phyloP scores from a whole-genome alignment of 2,329 filamentous ascomycete species.

The Aspergillus latus region DNA sequence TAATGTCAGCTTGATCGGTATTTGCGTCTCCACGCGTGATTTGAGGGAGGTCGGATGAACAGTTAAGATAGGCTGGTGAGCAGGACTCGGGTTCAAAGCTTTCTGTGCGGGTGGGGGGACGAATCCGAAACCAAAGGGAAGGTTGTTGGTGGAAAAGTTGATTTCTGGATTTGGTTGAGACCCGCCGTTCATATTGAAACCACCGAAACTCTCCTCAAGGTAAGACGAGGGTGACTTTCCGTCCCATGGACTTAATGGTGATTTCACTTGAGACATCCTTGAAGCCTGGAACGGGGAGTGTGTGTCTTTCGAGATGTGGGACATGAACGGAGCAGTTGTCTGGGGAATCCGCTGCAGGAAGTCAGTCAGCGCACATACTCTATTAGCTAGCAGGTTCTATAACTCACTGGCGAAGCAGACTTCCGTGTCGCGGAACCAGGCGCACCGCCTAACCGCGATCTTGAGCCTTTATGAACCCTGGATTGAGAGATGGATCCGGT shows the following conservation, averaged over 20 bases:
- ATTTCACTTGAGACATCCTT: constrained; percentile 32
- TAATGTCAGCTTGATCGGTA: constrained; percentile 79
- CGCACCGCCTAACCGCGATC: constrained; percentile 29
- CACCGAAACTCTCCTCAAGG: constrained; percentile 47
- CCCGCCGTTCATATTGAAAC: constrained; percentile 46
- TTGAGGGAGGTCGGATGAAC: constrained; percentile 72
- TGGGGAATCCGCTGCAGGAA: constrained; percentile 23
- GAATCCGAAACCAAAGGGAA: constrained; percentile 42
- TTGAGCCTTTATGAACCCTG: constrained; percentile 26
- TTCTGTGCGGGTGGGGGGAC: constrained; percentile 29
- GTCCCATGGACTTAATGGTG: constrained; percentile 40
- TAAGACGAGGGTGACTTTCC: constrained; percentile 45
- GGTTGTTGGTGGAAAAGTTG: constrained; percentile 35
- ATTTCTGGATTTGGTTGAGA: constrained; percentile 43
- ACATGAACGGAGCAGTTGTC: constrained; percentile 33
- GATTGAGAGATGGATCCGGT: constrained; percentile 26
- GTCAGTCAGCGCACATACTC: constrained; percentile 11
- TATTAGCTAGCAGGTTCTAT: background rate
- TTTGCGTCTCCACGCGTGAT: constrained; percentile 94
- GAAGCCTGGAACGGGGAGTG: constrained; percentile 38
- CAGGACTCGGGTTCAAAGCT: constrained; percentile 31
- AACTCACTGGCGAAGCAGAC: constrained; percentile 34
- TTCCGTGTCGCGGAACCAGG: constrained; percentile 24
- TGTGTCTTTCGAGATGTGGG: constrained; percentile 35
- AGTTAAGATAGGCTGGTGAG: constrained; percentile 50